Conservation (phyloP, 1,284 basidiomycete species). For the Sphagnurus paluster region DNA sequence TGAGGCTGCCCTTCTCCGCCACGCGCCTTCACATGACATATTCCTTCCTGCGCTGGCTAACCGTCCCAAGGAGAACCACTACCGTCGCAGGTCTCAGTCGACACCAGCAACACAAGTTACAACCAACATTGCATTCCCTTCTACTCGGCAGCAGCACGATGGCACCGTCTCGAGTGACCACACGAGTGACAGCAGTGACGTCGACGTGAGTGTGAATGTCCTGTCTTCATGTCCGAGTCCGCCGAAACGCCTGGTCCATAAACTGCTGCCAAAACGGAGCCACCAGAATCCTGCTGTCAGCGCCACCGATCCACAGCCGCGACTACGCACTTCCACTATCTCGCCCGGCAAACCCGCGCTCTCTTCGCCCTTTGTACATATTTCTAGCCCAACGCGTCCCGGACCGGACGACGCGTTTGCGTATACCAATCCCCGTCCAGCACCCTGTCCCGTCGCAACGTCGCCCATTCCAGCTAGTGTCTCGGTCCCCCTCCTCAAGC, state of each 20-base stretch:
- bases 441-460: constrained; percentile 17
- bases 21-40: constrained; percentile 10
- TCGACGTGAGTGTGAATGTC: too few relatives aligned
- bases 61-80: constrained; percentile 7
- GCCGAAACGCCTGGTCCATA: background rate
- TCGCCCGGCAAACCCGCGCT: constrained; percentile 11
- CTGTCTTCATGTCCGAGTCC: background rate
- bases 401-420: constrained; percentile 6
- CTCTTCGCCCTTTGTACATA: constrained; percentile 20
- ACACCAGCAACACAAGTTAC: constrained; percentile 10
- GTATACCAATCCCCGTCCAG: constrained; percentile 21
- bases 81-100: constrained; percentile 18
- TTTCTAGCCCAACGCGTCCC: constrained; percentile 15
- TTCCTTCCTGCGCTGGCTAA: constrained; percentile 8
- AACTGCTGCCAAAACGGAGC: too few relatives aligned
- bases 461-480: background rate
- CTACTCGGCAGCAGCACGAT: background rate
- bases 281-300: background rate
- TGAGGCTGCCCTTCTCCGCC: constrained; percentile 6
- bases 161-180: background rate
- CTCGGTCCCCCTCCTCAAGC: too few relatives aligned
- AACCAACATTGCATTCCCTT: constrained; percentile 12
- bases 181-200: constrained; percentile 7
- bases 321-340: background rate
- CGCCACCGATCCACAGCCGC: background rate